Evolutionary conservation across 352 stramenopile species (phyloP), one percentile per base, ranked within the genome.

Genomic region (Blastocystis sp.): DNA sequence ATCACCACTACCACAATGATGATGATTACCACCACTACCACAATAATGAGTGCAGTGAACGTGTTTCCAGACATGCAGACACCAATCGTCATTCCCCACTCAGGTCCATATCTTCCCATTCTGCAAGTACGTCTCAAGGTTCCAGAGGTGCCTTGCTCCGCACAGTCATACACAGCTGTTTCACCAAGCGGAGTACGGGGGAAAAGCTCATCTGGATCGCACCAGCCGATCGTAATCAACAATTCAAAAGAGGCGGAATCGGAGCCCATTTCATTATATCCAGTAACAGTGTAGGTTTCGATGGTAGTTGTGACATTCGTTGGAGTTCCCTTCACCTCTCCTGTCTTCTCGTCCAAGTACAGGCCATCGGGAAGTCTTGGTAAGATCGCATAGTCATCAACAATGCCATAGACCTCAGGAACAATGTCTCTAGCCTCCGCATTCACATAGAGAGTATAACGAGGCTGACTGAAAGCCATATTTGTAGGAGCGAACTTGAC

Each of bases 231-330:
- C 37, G 68, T 45, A 34, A 84, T 50, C n/a, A 20, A 20, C 56
- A 84, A 26, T 23, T 39, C 41, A 29, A 84, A 68, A 3, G 53
- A 34, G 39, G 37, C 43, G 13, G 20, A 34, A 7, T 23, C 59
- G 18, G 55, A 77, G 3, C 77, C 77, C 47, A 76, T 79, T 11
- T 88, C 77, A 43, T 88, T 88, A 54, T 63, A 79, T 13, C 23
- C 77, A 18, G 77, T 88, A 20, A 88, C 45, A 15, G 55, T 77
- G 55, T 88, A 88, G 0, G 41, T 76, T 18, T 18, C 13, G 8
- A 87, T 43, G 20, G 4, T 15, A 8, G 77, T 64, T n/a, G 43
- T 56, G 26, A 43, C 63, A 9, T 64, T 62, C 23, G 7, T 18
- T 8, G 77, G 41, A 13, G 29, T 64, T 39, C 77, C 77, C 3